Evolutionary conservation across 2,329 filamentous ascomycete genomes (phyloP), one percentile per base, ranked within the genome.

Genomic region (Raffaelea albimanens): DNA sequence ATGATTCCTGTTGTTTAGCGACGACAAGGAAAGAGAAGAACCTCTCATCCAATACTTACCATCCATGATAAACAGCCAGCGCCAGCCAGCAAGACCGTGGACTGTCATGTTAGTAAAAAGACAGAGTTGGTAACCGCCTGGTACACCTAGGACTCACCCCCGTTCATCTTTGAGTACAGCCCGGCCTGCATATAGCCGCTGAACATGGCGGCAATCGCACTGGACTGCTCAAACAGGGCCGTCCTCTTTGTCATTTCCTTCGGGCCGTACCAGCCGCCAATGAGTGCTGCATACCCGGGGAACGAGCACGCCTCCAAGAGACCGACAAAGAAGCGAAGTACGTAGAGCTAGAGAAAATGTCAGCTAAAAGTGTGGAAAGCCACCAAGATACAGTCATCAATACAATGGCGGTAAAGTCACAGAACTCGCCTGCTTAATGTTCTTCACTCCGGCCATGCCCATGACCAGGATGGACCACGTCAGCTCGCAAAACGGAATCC

Each of bases 111-210:
- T 46, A 60, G 59, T 58, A 59, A 29, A 29, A 29, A 13, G 25
- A 29, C 7, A 13, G 25, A 13, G 25, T 7, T 7, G 13, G 25
- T 7, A 7, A 29, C 25, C 25, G n/a, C n/a, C n/a, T n/a, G n/a
- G n/a, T n/a, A n/a, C n/a, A n/a, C n/a, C n/a, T n/a, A n/a, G n/a
- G 9, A 39, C 36, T 11, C 58, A 5, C 67, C 57, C 1, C 74
- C 72, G 48, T 79, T 55, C 49, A 67, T 57, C 18, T 66, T 65
- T n/a, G 63, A 58, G 53, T 70, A 60, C 25, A 71, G 68, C 11
- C 72, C 76, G 0, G 71, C 74, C 56, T 82, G 77, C 44, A 83
- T 71, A 58, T 80, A 79, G 0, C 78, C 78, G 13, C 73, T 72
- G 44, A 83, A 77, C 72, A 82, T 76, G 1, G 72, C 78, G 0